Evolutionary conservation across 1,284 basidiomycete species (phyloP).

Genomic region (Testicularia cyperi): DNA sequence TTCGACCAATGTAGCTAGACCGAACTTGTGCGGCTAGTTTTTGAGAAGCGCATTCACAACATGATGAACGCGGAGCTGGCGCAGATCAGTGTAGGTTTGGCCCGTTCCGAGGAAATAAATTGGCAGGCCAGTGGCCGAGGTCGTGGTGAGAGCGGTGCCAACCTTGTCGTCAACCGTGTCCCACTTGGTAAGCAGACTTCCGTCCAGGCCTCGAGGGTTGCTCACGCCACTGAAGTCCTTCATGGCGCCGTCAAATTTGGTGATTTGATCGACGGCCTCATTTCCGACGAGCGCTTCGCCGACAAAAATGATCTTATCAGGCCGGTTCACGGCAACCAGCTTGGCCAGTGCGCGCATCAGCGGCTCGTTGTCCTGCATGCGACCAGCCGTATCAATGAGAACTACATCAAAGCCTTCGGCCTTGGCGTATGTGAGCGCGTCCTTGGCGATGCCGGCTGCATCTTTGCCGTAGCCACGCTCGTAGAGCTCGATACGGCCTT

Average conservation of each 20-base stretch:
- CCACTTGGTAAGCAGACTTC: slow-evolving; percentile 59
- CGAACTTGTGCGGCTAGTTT: no score
- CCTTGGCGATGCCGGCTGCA: slow-evolving; percentile 92
- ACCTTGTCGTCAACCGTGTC: slow-evolving; percentile 60
- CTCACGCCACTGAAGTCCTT: slow-evolving; percentile 57
- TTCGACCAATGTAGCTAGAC: no score
- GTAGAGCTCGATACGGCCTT: slow-evolving; percentile 82
- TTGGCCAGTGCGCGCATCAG: slow-evolving; percentile 59
- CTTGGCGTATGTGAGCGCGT: slow-evolving; percentile 70
- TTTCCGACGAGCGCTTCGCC: slow-evolving; percentile 60
- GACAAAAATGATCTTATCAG: slow-evolving; percentile 60
- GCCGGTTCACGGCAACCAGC: slow-evolving; percentile 55
- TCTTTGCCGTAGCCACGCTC: slow-evolving; percentile 98
- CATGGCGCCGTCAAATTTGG: slow-evolving; percentile 55
- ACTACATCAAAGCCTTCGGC: slow-evolving; percentile 55
- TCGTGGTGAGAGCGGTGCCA: slow-evolving; percentile 55
- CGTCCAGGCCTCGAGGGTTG: slow-evolving; percentile 55
- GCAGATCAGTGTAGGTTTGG: slow-evolving; percentile 59
- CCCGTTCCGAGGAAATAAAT: slow-evolving; percentile 59
- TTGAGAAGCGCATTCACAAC: slow-evolving; percentile 58
- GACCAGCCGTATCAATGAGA: slow-evolving; percentile 58
- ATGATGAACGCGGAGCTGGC: slow-evolving; percentile 55
- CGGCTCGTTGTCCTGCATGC: slow-evolving; percentile 60
- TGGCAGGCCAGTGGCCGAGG: slow-evolving; percentile 55
- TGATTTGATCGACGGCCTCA: slow-evolving; percentile 59